Base-by-base conservation (phyloP, 805 yeast species). In the Candida easanensis region DNA sequence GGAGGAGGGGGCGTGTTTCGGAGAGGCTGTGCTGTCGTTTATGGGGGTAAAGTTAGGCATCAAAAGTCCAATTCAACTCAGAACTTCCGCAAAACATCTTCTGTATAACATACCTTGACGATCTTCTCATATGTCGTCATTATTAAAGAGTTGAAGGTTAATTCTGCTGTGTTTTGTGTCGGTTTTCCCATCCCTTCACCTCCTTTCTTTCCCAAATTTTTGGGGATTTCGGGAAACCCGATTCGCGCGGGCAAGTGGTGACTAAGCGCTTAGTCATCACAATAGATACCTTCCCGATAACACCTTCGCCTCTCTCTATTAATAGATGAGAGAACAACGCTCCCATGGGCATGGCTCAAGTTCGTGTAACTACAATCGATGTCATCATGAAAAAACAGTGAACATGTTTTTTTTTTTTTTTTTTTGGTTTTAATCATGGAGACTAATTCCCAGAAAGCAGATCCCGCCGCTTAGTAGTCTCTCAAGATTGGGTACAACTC, bases 101-200 rank as follows among this genome's bases (percentile, higher is more conserved):
- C n/a, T n/a, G n/a, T n/a, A n/a, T n/a, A n/a, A 56, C 69, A 26
- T 45, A 69, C 80, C 68, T 85, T 86, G 51, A 85, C 93, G 46
- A 84, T 70, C 65, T 84, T 85, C 49, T 82, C 83, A 58, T 80
- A 82, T 1, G 85, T 78, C 2, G 84, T 77, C 85, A 79, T 78
- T 20, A 22, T 22, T 22, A 22, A 7, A 8, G 25, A 10, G 10
- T 22, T 22, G 10, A 7, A 7, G 10, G 25, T 10, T 8, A 8
- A n/a, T 27, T 27, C 22, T n/a, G 15, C 23, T 40, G 28, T 26
- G 31, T 22, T 26, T 26, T 9, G 5, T 36, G 39, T 13, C n/a
- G 25, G 21, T n/a, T 27, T 8, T 18, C n/a, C 28, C 9, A n/a
- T 21, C 9, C 3, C 23, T 8, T 13, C 19, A 6, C 27, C 17